Percentiles rank a stretch among this genome's conserved stretches.
These are phyloP conservation scores for Allium cepa DNA, from an alignment of 106 monocot species.

Conservation along the genomic window DNA sequence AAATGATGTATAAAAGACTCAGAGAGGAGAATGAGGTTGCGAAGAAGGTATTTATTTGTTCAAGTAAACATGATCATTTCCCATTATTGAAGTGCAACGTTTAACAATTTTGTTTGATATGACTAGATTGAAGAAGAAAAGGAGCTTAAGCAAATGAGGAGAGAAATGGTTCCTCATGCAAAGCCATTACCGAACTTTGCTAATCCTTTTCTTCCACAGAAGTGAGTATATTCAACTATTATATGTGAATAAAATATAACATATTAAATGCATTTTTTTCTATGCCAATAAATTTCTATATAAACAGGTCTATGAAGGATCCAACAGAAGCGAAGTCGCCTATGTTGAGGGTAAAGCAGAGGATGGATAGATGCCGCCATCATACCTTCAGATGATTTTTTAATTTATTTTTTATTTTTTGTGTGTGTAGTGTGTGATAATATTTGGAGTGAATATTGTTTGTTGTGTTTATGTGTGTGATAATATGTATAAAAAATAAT, in stretches of 20 bases:
- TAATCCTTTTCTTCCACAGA: constrained; percentile 78
- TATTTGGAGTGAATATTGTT: too few species aligned
- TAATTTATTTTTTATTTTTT: neutral
- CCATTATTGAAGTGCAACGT: too few species aligned
- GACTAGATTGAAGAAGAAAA: constrained; percentile 90
- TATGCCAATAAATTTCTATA: too few species aligned
- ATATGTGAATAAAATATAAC: neutral
- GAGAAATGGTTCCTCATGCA: constrained; percentile 81
- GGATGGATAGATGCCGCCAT: constrained; percentile 27
- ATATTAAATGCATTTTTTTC: too few species aligned
- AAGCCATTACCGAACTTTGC: constrained; percentile 71
- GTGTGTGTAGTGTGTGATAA: neutral
- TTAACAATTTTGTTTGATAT: neutral
- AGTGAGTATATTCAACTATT: constrained; percentile 29
- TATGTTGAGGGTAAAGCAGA: constrained; percentile 35
- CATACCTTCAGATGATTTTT: neutral
- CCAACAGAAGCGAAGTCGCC: constrained; percentile 61
- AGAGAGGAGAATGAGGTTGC: constrained; percentile 69
- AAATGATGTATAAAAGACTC: constrained; percentile 55
- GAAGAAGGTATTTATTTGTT: constrained; percentile 8
- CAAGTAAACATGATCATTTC: neutral
- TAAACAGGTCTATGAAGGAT: constrained; percentile 41
- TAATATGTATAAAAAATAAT: too few species aligned
- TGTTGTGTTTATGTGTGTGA: too few species aligned
- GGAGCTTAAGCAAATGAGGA: constrained; percentile 80